Evolutionary conservation across 164 flowering plant species (phyloP), one percentile per base, ranked within the genome.

Genomic region (Vitis rotundifolia): DNA sequence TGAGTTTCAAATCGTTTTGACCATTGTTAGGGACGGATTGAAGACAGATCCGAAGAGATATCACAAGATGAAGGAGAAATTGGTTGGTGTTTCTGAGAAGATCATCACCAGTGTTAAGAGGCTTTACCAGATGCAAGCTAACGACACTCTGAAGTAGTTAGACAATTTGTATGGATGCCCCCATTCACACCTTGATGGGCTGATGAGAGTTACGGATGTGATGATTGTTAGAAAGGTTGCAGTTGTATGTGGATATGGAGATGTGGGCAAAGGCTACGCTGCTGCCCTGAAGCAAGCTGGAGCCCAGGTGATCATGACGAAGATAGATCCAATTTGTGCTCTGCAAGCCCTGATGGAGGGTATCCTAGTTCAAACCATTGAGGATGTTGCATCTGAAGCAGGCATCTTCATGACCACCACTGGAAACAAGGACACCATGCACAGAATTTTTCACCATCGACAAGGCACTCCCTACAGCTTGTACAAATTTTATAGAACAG

Each of bases 141-240:
- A 72, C 68, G 93, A 91, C 10, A 63, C 89, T 18, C 66, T 89
- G 62, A 3, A 14, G 59, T 86, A 89, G 91, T 89, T 89, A 58
- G 93, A 89, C 61, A 89, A 89, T 82, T 81, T 89, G 81, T 89
- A 89, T 61, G 93, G 93, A 61, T 89, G 93, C 88, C 91, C 91
- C 53, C 93, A 89, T 84, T 89, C 93, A 18, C 91, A 87, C 65
- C 93, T 91, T 15, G 93, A 89, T 70, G 93, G 93, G 28, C 75
- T 89, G 73, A 89, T 89, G 93, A 89, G 93, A 59, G 93, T 91
- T 59, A 89, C 93, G 26, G 93, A 87, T 79, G 91, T 89, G 31
- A 87, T 89, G 93, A 89, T 89, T 71, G 91, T 89, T 44, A 91
- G 93, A 1, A 89, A 89, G 77, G 87, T 89, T 56, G 86, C 79